Evolutionary conservation across 768 basidiomycete genomes (phyloP), one percentile per base, ranked within the genome.

Genomic region (Hygrocybe punicea): DNA sequence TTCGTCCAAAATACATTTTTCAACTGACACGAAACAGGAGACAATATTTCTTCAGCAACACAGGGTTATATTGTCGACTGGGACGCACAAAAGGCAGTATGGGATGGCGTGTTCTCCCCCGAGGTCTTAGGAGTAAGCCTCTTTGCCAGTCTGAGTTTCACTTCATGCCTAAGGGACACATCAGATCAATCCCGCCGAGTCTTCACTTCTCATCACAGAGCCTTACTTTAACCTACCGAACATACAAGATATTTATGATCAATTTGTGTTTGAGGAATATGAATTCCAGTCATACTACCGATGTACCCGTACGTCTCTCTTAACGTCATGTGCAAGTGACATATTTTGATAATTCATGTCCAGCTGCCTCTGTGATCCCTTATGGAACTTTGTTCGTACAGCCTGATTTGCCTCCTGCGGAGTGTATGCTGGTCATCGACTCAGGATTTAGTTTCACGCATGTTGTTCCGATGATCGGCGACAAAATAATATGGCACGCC

Each of bases 201-300:
- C 87, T 0, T 85, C 89, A 4, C 76, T 98, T 35, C 76, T 98
- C 49, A 81, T 98, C 55, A 97, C 96, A 5, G 95, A 98, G 72
- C 93, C 95, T 5, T 92, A 91, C 67, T 91, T 96, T 80, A 94
- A 98, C 73, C 76, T 95, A 8, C 90, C 92, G 23, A 93, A 92
- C 66, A 83, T 97, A 11, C 91, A 93, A 72, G 91, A 93, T 24
- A 81, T 91, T 34, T 94, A 95, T 65, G 95, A 98, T 68, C 93
- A 98, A 71, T 89, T 98, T 68, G 79, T 96, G 2, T 98, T 97
- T 65, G 95, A 98, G 69, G 93, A 98, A 73, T 98, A 94, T 74
- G 94, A 95, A 64, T 97, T 96, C 67, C 78, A 81, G 47, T 84
- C 90, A 47, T 93, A 91, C 69, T 78, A 83, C 65, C 82, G 93